Base-by-base conservation (phyloP, 441 rosid species). In the Euphorbia celastroides region DNA sequence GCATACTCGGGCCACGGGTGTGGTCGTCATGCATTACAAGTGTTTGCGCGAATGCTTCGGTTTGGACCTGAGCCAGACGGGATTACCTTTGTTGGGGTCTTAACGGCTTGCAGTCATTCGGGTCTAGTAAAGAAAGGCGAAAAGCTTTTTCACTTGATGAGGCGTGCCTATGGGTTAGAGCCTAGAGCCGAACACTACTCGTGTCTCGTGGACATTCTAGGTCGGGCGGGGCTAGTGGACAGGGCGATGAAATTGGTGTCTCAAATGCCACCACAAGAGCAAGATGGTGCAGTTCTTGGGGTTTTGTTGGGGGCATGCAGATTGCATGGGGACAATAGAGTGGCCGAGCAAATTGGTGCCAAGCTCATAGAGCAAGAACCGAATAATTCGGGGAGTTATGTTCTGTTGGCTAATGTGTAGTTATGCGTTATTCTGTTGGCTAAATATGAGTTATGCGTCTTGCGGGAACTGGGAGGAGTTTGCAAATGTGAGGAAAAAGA, bases 181-280 rank as follows among this genome's bases (percentile, higher is more conserved):
- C 81, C 83, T 41, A 71, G 57, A 68, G 75, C 81, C 36, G 77
- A 77, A 72, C 83, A 82, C 28, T 79, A 79, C 44, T 75, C 77
- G 36, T 82, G 83, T 70, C 78, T 77, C 22, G 83, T 75, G 55
- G 83, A 77, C 73, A 75, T 77, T 59, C 72, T 82, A 11, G 79
- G 81, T 25, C 72, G 83, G 32, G 81, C 80, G 14, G 80, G 81
- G 26, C 65, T 65, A 60, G 59, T 77, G 51, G 62, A 69, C 23
- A 71, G 70, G 74, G 80, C 83, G 2, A 56, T 75, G 75, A 72
- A 66, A 41, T 62, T 66, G 25, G 55, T 66, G 5, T 38, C 62
- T 27, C 62, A 56, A 56, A 66, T 66, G 70, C 81, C 82, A 61
- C 63, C 57, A n/a, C 22, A 36, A 5, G 62, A 79, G 61, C 17